Conservation (phyloP, 2,329 filamentous ascomycete genomes). For the Chrysoporthe deuterocubensis region DNA sequence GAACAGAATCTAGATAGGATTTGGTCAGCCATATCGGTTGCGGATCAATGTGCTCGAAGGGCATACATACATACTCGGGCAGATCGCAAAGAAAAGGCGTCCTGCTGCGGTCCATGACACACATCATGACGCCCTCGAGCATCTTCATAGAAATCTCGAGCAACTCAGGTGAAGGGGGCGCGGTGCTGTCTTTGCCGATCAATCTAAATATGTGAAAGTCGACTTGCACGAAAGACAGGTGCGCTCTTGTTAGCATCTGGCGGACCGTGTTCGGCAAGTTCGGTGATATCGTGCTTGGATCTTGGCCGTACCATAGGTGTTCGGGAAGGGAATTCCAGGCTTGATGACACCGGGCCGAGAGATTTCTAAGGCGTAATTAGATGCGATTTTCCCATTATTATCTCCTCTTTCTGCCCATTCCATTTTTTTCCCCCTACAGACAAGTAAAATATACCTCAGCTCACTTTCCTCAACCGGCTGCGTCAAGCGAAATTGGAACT, state of each 20-base stretch:
- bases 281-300: not conserved
- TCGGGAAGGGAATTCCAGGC: slow-evolving; percentile 12
- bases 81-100: slow-evolving; percentile 1
- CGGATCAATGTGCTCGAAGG: not conserved
- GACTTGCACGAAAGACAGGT: slow-evolving; percentile 2
- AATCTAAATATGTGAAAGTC: slow-evolving; percentile 1
- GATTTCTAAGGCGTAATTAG: not conserved
- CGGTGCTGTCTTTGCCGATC: not conserved
- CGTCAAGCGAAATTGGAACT: not conserved
- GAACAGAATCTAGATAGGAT: slow-evolving; percentile 1
- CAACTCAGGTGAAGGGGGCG: not conserved
- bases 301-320: not conserved
- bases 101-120: slow-evolving; percentile 4
- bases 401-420: not conserved
- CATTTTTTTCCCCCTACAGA: not conserved
- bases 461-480: not conserved
- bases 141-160: slow-evolving; percentile 10
- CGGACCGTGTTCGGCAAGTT: not conserved
- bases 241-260: not conserved
- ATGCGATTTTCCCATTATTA: not conserved
- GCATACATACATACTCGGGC: slow-evolving; percentile 6
- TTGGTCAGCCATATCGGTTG: not conserved
- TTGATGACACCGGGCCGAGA: not conserved
- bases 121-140: slow-evolving; percentile 3
- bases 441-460: not conserved